A percentile compares a stretch with the other conserved stretches of the same genome.
phyloP scores from a whole-genome alignment of 2,329 filamentous ascomycete genomes.

The Amphichorda felina region DNA sequence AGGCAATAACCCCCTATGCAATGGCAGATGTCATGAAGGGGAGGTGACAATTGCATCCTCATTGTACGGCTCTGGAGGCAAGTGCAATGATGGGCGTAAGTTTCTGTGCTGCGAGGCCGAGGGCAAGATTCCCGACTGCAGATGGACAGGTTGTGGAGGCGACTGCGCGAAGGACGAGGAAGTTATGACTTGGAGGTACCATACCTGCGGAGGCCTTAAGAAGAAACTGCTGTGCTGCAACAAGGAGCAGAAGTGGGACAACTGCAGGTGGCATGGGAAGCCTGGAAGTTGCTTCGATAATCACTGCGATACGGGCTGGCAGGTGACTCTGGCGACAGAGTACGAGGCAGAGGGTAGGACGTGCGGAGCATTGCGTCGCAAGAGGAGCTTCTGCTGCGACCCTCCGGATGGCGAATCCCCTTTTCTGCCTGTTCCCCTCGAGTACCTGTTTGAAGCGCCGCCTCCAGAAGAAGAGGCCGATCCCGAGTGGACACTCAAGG shows the following conservation, averaged over 20 bases:
- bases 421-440: constrained; percentile 22
- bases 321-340: constrained; percentile 12
- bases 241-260: constrained; percentile 15
- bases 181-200: constrained; percentile 7
- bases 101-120: constrained; percentile 16
- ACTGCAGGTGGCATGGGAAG: constrained; percentile 23
- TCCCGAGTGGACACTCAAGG: constrained; percentile 15
- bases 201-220: neutral
- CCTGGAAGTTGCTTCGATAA: constrained; percentile 18
- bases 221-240: constrained; percentile 16
- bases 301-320: constrained; percentile 13
- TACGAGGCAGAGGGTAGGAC: constrained; percentile 7
- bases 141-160: constrained; percentile 9
- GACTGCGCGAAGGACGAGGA: constrained; percentile 10
- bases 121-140: constrained; percentile 10
- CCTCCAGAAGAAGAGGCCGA: constrained; percentile 15
- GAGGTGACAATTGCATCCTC: constrained; percentile 17
- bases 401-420: constrained; percentile 12
- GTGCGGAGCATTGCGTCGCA: constrained; percentile 10
- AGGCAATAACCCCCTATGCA: constrained; percentile 14
- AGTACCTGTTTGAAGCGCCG: constrained; percentile 20
- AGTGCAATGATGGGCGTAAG: constrained; percentile 17
- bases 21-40: constrained; percentile 18
- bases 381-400: constrained; percentile 19
- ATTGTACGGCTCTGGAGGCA: constrained; percentile 9